These are phyloP conservation scores for Musa schizocarpa DNA, from an alignment of 176 grass and related monocot species.

Conservation along the genomic window DNA sequence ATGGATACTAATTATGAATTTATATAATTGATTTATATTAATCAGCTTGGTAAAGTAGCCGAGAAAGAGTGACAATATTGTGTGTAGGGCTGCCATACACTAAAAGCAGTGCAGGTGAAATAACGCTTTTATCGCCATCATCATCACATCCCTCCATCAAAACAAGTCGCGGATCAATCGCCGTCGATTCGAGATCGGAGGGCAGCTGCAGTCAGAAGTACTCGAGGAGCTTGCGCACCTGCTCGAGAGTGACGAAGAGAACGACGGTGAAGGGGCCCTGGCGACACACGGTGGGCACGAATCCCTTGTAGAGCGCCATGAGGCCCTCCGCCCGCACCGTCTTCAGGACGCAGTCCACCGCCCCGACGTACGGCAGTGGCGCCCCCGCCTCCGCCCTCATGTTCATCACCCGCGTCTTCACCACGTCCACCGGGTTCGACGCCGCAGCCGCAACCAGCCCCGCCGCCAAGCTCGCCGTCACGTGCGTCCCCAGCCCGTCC, in stretches of 20 bases:
- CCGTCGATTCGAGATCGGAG: too few species aligned
- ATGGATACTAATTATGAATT: too few species aligned
- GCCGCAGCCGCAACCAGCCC: slow-evolving; percentile 3
- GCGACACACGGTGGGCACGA: slow-evolving; percentile 81
- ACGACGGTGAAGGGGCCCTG: slow-evolving; percentile 92
- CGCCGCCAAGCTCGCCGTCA: slow-evolving; percentile 9
- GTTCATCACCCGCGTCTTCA: slow-evolving; percentile 23
- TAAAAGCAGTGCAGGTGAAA: too few species aligned
- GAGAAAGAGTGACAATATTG: too few species aligned
- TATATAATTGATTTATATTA: too few species aligned
- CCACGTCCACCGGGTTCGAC: slow-evolving; percentile 19
- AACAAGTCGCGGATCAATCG: too few species aligned
- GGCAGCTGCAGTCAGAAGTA: slow-evolving; percentile 30
- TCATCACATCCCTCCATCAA: too few species aligned
- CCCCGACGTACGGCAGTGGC: not conserved
- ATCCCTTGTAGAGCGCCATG: slow-evolving; percentile 29
- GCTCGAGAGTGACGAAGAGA: slow-evolving; percentile 92
- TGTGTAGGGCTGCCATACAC: too few species aligned
- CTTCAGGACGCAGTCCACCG: slow-evolving; percentile 13
- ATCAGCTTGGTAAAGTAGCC: too few species aligned
- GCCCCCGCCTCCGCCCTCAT: slow-evolving; percentile 12
- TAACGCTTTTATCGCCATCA: too few species aligned
- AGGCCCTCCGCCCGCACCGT: slow-evolving; percentile 9
- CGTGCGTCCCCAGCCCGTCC: slow-evolving; percentile 10
- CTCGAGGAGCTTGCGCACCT: slow-evolving; percentile 75